Base-by-base conservation (phyloP, 768 basidiomycete genomes). In the Lepiota subincarnata region DNA sequence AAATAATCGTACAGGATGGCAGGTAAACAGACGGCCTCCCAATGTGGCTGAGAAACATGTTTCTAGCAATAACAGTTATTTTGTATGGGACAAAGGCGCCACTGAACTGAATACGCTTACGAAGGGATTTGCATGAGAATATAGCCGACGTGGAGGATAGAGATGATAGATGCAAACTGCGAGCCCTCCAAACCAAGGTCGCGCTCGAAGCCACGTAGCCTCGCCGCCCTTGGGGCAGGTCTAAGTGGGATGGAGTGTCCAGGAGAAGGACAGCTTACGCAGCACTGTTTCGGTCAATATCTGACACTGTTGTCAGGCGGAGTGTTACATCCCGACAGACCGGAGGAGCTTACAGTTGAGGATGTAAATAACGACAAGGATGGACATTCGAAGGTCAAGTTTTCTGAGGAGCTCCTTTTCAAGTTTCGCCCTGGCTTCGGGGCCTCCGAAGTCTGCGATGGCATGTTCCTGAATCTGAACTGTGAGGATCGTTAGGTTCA, bases 221-320 rank as follows among this genome's bases (percentile, higher is more conserved):
- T 71, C 24, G 85, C 86, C 10, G 83, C 86, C 46, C 83, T 83
- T n/a, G n/a, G 55, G 24, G 10, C 44, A 53, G 44, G 14, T 11
- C 44, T 41, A 20, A 26, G 43, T 20, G 28, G 19, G 24, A 38
- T 35, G 20, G 2, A 31, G 2, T 26, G 18, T 20, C 24, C 22
- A 10, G 20, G 24, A n/a, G 34, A 39, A 39, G 37, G 50, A 22
- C 31, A 31, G 10, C 75, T 59, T 63, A 83, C 81, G 77, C 72
- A 34, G 76, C 84, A 61, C 87, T 87, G 60, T 87, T 89, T 31
- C 87, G 75, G 64, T 89, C 87, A 52, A 89, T 77, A 72, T 86
- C 72, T 73, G n/a, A 28, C 20, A 45, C 7, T 18, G 24, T 42
- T 11, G 16, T 53, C 14, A 34, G 16, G 16, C 24, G 19, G 34